A percentile compares a stretch with the other conserved stretches of the same genome.
These are phyloP conservation scores for Tolypocladium ovalisporum DNA, from an alignment of 2,329 filamentous ascomycete genomes.

Conservation along the genomic window DNA sequence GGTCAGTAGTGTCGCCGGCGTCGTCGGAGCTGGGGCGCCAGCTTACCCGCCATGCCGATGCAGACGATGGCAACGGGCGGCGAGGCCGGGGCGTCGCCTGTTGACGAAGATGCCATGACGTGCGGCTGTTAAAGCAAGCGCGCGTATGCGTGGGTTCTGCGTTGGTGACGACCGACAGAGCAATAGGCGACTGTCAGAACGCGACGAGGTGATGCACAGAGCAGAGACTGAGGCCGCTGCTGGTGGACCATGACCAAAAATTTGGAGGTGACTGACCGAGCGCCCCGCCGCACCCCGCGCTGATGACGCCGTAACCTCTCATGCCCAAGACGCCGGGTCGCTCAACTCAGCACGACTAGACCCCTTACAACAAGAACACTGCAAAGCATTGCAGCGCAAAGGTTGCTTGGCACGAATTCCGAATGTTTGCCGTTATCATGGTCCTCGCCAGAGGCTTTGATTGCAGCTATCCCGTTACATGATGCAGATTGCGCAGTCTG, in stretches of 20 bases:
- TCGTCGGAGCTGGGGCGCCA: neutral
- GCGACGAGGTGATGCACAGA: neutral
- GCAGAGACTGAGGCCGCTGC: neutral
- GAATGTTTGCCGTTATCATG: neutral
- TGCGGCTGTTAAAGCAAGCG: neutral
- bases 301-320: neutral
- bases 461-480: neutral
- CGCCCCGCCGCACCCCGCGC: neutral
- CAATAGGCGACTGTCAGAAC: neutral
- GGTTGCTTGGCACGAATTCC: neutral
- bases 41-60: constrained; percentile 83
- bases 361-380: neutral
- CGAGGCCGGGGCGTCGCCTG: constrained; percentile 12
- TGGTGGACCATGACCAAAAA: neutral
- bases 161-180: neutral
- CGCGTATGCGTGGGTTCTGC: neutral
- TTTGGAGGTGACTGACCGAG: neutral
- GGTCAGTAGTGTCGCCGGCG: neutral
- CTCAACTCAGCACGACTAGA: neutral
- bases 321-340: neutral
- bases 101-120: constrained; percentile 22
- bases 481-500: neutral
- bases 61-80: constrained; percentile 59
- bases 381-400: neutral
- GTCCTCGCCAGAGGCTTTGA: neutral